Evolutionary conservation across 176 grass and related monocot genomes (phyloP).

Genomic region (Cocos nucifera): DNA sequence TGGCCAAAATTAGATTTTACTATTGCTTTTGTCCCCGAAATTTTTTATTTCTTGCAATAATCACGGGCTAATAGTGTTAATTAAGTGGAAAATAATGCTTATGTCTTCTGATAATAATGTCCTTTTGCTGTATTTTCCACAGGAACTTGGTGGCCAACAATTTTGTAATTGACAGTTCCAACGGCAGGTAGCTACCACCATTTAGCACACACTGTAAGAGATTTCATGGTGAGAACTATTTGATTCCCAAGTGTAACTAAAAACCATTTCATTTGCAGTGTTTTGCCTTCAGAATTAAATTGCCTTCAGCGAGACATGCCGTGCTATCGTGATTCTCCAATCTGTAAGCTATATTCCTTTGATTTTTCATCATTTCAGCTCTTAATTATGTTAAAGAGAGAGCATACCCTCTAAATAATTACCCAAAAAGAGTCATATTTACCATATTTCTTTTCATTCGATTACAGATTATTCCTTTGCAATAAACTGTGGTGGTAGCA

Average conservation of each 20-base stretch:
- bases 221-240: background rate
- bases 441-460: too few relatives aligned
- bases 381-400: too few relatives aligned
- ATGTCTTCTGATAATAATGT: too few relatives aligned
- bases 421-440: too few relatives aligned
- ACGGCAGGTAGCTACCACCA: background rate
- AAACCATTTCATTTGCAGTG: background rate
- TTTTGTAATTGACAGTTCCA: slow-evolving; percentile 3
- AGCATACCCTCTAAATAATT: too few relatives aligned
- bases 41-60: too few relatives aligned
- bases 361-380: too few relatives aligned
- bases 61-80: too few relatives aligned
- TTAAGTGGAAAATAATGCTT: too few relatives aligned
- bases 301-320: slow-evolving; percentile 53
- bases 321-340: slow-evolving; percentile 47
- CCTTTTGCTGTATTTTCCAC: background rate
- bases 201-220: too few relatives aligned
- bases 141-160: slow-evolving; percentile 15
- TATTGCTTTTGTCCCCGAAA: too few relatives aligned
- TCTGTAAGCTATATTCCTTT: slow-evolving; percentile 26
- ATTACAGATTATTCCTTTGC: slow-evolving; percentile 60
- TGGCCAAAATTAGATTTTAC: too few relatives aligned
- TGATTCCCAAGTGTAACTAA: background rate
- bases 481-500: slow-evolving; percentile 46
- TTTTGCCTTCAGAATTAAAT: slow-evolving; percentile 24